These are phyloP conservation scores for Globisporangium mamillatum DNA, from an alignment of 352 stramenopile genomes.

Conservation along the genomic window DNA sequence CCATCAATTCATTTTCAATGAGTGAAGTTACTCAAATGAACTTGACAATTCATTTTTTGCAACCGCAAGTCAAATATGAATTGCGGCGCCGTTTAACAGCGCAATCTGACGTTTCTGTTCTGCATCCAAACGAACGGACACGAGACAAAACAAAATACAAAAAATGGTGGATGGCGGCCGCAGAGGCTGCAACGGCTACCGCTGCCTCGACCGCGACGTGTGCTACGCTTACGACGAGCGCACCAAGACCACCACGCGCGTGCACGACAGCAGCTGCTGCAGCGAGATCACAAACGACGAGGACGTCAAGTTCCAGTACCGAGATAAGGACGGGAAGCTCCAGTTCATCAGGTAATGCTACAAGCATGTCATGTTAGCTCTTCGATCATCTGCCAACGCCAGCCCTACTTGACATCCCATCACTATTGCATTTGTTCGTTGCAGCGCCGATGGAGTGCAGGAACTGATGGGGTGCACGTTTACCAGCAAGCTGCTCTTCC, in stretches of 20 bases:
- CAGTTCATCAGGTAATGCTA: slow-evolving; percentile 34
- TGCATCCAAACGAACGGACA: not conserved
- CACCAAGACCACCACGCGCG: slow-evolving; percentile 31
- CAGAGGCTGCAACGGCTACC: slow-evolving; percentile 35
- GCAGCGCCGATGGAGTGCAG: slow-evolving; percentile 39
- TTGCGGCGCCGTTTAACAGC: slow-evolving; percentile 3
- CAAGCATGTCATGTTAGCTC: not conserved
- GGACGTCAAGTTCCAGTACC: slow-evolving; percentile 41
- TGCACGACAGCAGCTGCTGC: slow-evolving; percentile 40
- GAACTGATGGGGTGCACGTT: slow-evolving; percentile 72
- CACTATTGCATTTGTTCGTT: not conserved
- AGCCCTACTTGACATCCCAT: not conserved
- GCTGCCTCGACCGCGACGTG: slow-evolving; percentile 60
- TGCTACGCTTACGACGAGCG: slow-evolving; percentile 53
- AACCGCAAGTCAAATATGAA: slow-evolving; percentile 21
- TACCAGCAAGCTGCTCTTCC: slow-evolving; percentile 70
- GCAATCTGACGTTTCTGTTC: not conserved
- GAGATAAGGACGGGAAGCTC: slow-evolving; percentile 24
- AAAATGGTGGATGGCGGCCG: slow-evolving; percentile 13
- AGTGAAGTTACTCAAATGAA: slow-evolving; percentile 13
- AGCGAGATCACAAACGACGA: slow-evolving; percentile 28
- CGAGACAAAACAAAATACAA: not conserved
- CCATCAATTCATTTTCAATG: not conserved
- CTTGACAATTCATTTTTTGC: not conserved
- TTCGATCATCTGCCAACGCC: not conserved